Evolutionary conservation across 495 filamentous ascomycete genomes (phyloP), one percentile per base, ranked within the genome.

Genomic region (Geoglossum glabrum): DNA sequence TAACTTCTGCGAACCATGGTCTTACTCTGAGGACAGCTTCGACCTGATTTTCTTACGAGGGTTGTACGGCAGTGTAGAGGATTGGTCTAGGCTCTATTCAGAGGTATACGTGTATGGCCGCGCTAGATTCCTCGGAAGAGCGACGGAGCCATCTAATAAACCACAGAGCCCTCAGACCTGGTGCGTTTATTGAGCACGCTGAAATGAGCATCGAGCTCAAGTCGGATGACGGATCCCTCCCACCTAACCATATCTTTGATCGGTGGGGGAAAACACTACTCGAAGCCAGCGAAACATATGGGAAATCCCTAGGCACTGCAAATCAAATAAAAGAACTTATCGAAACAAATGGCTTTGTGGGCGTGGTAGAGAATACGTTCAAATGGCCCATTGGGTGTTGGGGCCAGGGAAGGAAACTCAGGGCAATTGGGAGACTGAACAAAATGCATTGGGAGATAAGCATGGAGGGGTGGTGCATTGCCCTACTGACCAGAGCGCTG

Each of bases 331-430:
- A 69, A 36, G 61, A 31, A 27, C 28, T 7, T 1, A 7, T 72
- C 51, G 55, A 59, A 40, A 67, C 77, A 13, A 75, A 70, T 17
- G 79, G 80, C 19, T 83, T 80, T 61, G 65, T 73, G 27, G 78
- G 82, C 54, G 72, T 83, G 19, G 72, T 72, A 25, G 77, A 83
- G 61, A 70, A 69, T 21, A 64, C 72, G 9, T 80, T 80, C 59
- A 81, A 84, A 55, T 72, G 83, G 61, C 84, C 83, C 13, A 72
- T 84, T 58, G 82, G 82, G 0, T 72, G 75, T 0, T 87, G 84
- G 83, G 72, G 82, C 5, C 76, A 71, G 63, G 80, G 85, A 59
- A 74, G 72, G 49, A 71, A 74, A 13, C 63, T 85, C 62, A 84
- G 82, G 64, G 74, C 76, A 59, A 77, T 85, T 30, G 83, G 83